Evolutionary conservation across 106 monocot genomes (phyloP).

Genomic region (Dendrobium chrysotoxum): DNA sequence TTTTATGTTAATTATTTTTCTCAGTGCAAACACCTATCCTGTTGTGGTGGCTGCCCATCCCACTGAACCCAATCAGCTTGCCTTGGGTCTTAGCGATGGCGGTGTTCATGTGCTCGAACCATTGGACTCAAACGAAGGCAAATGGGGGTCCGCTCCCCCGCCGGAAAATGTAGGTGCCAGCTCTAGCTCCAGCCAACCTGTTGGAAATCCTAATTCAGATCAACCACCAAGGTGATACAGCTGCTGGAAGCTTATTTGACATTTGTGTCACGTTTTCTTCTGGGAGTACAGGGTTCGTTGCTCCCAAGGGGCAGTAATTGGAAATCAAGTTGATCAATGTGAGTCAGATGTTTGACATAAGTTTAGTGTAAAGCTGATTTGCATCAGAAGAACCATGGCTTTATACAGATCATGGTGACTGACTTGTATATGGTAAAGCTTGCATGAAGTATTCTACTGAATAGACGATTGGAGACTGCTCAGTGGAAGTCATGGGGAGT

Average conservation of each 20-base stretch:
- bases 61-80: conserved; percentile 44
- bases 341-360: too few relatives aligned
- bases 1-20: background rate
- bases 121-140: conserved; percentile 26
- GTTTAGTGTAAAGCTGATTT: too few relatives aligned
- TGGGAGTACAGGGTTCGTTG: background rate
- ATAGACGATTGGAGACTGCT: too few relatives aligned
- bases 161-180: conserved; percentile 24
- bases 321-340: background rate
- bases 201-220: conserved; percentile 14
- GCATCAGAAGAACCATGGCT: too few relatives aligned
- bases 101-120: conserved; percentile 54
- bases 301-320: background rate
- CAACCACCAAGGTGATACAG: conserved; percentile 17
- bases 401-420: too few relatives aligned
- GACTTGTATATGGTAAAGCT: too few relatives aligned
- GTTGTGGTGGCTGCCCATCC: conserved; percentile 48
- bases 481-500: too few relatives aligned
- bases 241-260: background rate
- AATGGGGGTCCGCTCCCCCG: conserved; percentile 34
- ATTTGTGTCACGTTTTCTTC: background rate
- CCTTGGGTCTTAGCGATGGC: conserved; percentile 55
- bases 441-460: too few relatives aligned
- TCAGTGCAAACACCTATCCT: conserved; percentile 34
- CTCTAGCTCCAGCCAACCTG: conserved; percentile 18